Evolutionary conservation across 2,329 filamentous ascomycete genomes (phyloP).

Genomic region (Aspergillus cejpii): DNA sequence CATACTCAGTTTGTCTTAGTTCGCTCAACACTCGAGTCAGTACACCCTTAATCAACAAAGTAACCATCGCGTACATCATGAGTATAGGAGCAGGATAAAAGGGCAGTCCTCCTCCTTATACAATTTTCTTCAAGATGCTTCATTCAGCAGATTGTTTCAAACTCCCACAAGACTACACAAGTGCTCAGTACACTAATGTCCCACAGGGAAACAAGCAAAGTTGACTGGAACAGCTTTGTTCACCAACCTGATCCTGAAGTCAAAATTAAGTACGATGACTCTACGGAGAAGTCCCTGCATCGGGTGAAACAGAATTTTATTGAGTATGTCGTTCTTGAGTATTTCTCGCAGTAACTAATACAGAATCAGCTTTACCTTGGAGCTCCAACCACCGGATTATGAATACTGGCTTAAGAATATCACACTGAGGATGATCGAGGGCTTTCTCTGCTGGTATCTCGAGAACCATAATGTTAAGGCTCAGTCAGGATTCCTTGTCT

Average conservation of each 20-base stretch:
- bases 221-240: conserved; percentile 10
- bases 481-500: conserved; percentile 11
- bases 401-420: conserved; percentile 10
- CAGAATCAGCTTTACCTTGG: conserved; percentile 5
- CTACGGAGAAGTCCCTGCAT: background rate
- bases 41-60: background rate
- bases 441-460: conserved; percentile 14
- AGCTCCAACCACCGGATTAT: conserved; percentile 4
- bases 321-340: too few species aligned
- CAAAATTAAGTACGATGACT: conserved; percentile 1
- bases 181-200: background rate
- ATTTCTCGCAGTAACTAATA: too few species aligned
- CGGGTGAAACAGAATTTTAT: conserved; percentile 5
- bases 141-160: too few species aligned
- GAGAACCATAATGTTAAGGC: conserved; percentile 6
- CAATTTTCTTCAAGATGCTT: background rate
- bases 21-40: background rate
- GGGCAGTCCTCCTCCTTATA: background rate
- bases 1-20: background rate
- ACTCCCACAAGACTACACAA: too few species aligned
- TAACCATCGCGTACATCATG: conserved; percentile 3
- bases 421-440: conserved; percentile 8
- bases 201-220: conserved; percentile 1
- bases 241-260: conserved; percentile 6
- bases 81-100: conserved; percentile 4